Base-by-base conservation (phyloP, 305 asterid species). In the Solanum hybrid region DNA sequence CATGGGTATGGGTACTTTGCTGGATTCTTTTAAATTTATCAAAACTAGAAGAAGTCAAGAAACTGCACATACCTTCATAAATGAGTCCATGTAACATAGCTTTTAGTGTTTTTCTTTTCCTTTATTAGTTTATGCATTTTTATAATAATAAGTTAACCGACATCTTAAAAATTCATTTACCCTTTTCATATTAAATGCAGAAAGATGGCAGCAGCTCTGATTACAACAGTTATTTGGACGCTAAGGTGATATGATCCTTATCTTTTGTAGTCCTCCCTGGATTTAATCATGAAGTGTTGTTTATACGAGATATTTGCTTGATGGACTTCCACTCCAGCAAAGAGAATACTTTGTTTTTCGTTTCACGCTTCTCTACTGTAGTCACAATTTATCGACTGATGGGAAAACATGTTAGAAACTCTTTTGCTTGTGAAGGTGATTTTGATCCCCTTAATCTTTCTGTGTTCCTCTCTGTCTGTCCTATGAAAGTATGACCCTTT, bases 171-270 rank as follows among this genome's bases (percentile, higher is more conserved):
- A 51, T 83, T 78, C 88, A 10, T 51, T 82, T 29, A 29, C n/a
- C 14, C 78, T 89, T n/a, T 45, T 85, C 77, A 75, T 39, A 72
- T 89, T 83, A 51, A 88, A 82, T 93, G 95, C 98, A 98, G 99
- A 95, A 93, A 94, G 98, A 97, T 89, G 99, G 99, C n/a, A 92
- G 90, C 51, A 98, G 94, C 93, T 91, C 92, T 39, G 99, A 98
- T 94, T 93, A 91, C 93, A 89, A 93, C 90, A 98, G 90, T 91
- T 98, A 98, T 92, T 92, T 97, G 88, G 98, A 97, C 24, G 98
- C 98, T 6, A 95, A 98, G 99, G 99, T 98, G 75, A 81, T 76
- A 26, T 22, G 77, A 57, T 57, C 88, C 45, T 57, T 17, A 51
- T 84, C 88, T 84, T 85, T 22, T 61, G 33, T 85, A 22, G 8